phyloP scores from a whole-genome alignment of 305 asterid species.

The Ilex paraguariensis region DNA sequence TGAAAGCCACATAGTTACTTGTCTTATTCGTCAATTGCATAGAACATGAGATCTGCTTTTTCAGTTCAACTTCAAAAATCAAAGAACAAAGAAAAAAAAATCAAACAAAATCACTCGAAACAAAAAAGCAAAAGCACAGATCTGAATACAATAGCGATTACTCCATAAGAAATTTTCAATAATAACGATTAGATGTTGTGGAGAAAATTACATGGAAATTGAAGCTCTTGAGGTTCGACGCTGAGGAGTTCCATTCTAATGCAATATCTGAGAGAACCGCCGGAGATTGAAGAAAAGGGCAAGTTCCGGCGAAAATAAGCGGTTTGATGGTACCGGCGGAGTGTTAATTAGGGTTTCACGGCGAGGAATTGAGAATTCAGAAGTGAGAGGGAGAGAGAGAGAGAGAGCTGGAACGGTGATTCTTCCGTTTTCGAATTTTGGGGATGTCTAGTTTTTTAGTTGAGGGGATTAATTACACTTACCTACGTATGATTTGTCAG shows the following conservation, averaged over 20 bases:
- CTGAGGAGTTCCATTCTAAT: slow-evolving; percentile 21
- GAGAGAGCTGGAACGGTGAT: too few relatives aligned
- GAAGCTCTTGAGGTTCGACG: slow-evolving; percentile 20
- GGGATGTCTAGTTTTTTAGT: too few relatives aligned
- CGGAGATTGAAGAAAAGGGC: too few relatives aligned
- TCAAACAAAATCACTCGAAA: slow-evolving; percentile 8
- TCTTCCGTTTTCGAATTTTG: too few relatives aligned
- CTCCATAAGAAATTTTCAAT: slow-evolving; percentile 1
- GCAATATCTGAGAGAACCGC: slow-evolving; percentile 1
- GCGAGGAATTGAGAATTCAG: too few relatives aligned
- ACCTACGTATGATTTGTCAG: too few relatives aligned
- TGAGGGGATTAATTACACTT: too few relatives aligned
- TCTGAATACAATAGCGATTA: slow-evolving; percentile 15
- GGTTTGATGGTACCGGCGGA: too few relatives aligned
- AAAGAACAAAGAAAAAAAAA: slow-evolving; percentile 11
- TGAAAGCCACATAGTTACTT: slow-evolving; percentile 57
- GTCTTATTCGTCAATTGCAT: slow-evolving; percentile 59
- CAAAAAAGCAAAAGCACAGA: slow-evolving; percentile 16
- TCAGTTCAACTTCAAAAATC: slow-evolving; percentile 52
- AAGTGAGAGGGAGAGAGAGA: too few relatives aligned
- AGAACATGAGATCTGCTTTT: slow-evolving; percentile 67
- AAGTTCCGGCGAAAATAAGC: too few relatives aligned
- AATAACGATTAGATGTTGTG: neutral
- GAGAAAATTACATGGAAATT: slow-evolving; percentile 15
- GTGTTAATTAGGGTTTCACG: too few relatives aligned